These are phyloP conservation scores for Plasmodium relictum DNA, from an alignment of 169 alveolate species.

Conservation along the genomic window DNA sequence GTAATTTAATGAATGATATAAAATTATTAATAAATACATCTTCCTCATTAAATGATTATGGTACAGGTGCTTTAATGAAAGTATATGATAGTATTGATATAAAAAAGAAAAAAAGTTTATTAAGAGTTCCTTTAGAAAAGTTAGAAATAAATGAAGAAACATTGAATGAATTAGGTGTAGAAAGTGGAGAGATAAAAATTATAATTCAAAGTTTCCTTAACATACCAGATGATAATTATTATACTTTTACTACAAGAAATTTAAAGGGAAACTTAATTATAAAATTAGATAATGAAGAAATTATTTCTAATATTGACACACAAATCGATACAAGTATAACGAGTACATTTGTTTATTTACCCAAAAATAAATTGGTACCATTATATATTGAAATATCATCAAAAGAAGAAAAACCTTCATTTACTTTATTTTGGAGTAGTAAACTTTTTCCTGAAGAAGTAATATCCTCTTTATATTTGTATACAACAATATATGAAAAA, in stretches of 20 bases:
- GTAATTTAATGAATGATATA: constrained; percentile 40
- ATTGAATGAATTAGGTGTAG: constrained; percentile 57
- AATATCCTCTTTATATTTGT: constrained; percentile 47
- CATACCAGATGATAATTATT: constrained; percentile 28
- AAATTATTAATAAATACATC: constrained; percentile 40
- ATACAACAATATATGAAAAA: constrained; percentile 63
- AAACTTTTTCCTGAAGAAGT: constrained; percentile 50
- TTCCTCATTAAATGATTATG: constrained; percentile 59
- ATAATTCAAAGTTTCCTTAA: constrained; percentile 56
- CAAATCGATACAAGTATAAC: constrained; percentile 11
- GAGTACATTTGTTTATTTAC: constrained; percentile 33
- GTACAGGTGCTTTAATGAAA: constrained; percentile 74
- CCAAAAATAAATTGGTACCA: constrained; percentile 37
- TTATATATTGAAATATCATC: constrained; percentile 63
- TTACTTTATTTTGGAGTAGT: constrained; percentile 59
- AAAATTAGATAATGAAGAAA: constrained; percentile 53
- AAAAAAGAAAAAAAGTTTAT: constrained; percentile 27
- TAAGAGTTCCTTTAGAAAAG: constrained; percentile 48
- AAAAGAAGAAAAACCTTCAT: constrained; percentile 32
- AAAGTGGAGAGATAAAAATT: constrained; percentile 56
- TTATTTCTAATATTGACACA: constrained; percentile 28
- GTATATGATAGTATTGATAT: constrained; percentile 56
- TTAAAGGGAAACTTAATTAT: constrained; percentile 37
- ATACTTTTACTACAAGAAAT: constrained; percentile 49
- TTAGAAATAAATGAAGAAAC: constrained; percentile 36